These are phyloP conservation scores for Pseudozyma sp. DNA, from an alignment of 1,284 basidiomycete species.

Conservation along the genomic window DNA sequence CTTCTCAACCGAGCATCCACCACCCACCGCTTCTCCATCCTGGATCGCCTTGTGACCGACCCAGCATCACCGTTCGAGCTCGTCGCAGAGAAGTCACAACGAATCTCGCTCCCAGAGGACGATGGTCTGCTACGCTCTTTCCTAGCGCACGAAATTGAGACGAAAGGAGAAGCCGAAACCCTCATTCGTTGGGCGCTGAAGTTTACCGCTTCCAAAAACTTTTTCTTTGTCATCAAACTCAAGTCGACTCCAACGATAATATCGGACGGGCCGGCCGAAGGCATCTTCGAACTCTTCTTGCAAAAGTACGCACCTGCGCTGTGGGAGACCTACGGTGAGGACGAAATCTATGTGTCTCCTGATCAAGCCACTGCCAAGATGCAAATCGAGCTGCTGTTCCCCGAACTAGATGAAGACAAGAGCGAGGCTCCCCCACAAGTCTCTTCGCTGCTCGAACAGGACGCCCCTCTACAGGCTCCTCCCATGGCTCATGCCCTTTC, in stretches of 20 bases:
- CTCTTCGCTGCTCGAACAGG: neutral
- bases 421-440: neutral
- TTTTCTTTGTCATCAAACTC: conserved; percentile 41
- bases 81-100: conserved; percentile 34
- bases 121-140: conserved; percentile 47
- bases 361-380: conserved; percentile 19
- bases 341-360: conserved; percentile 49
- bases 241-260: no score
- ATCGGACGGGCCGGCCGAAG: neutral
- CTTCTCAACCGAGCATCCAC: conserved; percentile 37
- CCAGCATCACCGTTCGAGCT: conserved; percentile 31
- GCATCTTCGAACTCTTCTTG: conserved; percentile 1
- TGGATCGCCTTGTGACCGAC: conserved; percentile 7
- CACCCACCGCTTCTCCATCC: conserved; percentile 18
- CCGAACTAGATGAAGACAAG: conserved; percentile 12
- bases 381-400: conserved; percentile 52
- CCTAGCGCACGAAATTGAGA: conserved; percentile 35
- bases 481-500: conserved; percentile 4
- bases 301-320: conserved; percentile 3
- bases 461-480: neutral
- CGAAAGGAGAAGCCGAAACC: conserved; percentile 29
- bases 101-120: conserved; percentile 36
- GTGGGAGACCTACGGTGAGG: conserved; percentile 30
- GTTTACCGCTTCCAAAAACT: conserved; percentile 37
- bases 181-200: conserved; percentile 33